Base-by-base conservation (phyloP, 75 land plant species). In the Sequoia sempervirens region DNA sequence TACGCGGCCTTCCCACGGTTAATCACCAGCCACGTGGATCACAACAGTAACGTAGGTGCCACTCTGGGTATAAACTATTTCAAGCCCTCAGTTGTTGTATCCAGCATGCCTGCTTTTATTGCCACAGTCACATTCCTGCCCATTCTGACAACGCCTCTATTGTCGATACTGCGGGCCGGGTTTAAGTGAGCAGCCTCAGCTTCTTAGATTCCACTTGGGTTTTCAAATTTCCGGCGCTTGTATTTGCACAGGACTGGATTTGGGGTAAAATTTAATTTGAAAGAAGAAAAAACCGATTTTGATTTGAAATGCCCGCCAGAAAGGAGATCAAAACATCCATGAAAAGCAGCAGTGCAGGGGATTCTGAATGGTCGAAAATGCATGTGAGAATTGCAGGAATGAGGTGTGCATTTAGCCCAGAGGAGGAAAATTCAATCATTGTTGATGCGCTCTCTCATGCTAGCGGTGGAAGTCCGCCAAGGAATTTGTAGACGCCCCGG, bases 401-500 rank as follows among this genome's bases (percentile, higher is more conserved):
- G 32, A 45, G 15, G 50, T n/a, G 47, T 45, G 80, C 50, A n/a
- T 43, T 78, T 8, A 78, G 32, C 30, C 4, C 46, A 4, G 80
- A 87, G 46, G 53, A 87, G 66, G 87, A 83, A 36, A 41, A 72
- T 45, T 52, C 68, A 14, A 73, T 81, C 80, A 88, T 88, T 46
- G 85, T 88, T 83, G 81, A 87, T 12, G 75, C 89, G 0, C 85
- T 88, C 30, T 54, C 14, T 11, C 58, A 80, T 37, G 80, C 79
- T 47, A 45, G 52, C 32, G 18, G 72, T 64, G 81, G 88, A 80
- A 12, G 81, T 56, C 53, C 78, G 7, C 4, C 4, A 7, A 2
- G 38, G 20, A 17, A 20, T 7, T 38, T 38, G 9, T 10, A 38
- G 78, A 20, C 4, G 78, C 78, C 26, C 26, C 23, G 2, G 26